Percentiles rank a stretch among this genome's conserved stretches.
These are phyloP conservation scores for Bremia lactucae DNA, from an alignment of 352 stramenopile species.

Conservation along the genomic window DNA sequence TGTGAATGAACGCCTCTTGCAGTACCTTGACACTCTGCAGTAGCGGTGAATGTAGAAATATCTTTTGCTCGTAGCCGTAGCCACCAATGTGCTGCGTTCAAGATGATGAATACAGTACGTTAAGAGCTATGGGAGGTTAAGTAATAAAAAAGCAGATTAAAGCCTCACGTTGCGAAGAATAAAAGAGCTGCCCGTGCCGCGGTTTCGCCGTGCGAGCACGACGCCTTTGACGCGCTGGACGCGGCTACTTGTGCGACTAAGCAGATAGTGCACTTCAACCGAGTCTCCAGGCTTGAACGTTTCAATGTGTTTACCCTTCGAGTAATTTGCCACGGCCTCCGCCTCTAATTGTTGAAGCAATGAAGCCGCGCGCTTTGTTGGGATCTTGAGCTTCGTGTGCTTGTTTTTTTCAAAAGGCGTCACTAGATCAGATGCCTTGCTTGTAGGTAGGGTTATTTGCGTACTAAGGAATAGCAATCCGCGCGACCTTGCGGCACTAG, in stretches of 20 bases:
- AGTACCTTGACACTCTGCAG: slow-evolving; percentile 83
- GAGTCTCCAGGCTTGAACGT: slow-evolving; percentile 67
- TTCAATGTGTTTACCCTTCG: slow-evolving; percentile 54
- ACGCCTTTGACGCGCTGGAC: slow-evolving; percentile 74
- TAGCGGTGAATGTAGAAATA: slow-evolving; percentile 82
- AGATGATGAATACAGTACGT: slow-evolving; percentile 1
- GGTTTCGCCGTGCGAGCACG: slow-evolving; percentile 71
- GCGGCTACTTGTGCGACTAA: slow-evolving; percentile 60
- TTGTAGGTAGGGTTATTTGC: slow-evolving; percentile 32
- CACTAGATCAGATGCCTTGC: slow-evolving; percentile 9
- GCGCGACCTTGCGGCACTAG: slow-evolving; percentile 18
- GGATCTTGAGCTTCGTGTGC: slow-evolving; percentile 73
- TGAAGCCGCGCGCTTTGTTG: slow-evolving; percentile 58
- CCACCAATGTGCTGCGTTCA: slow-evolving; percentile 62
- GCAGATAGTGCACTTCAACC: slow-evolving; percentile 73
- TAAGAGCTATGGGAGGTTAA: too few relatives aligned
- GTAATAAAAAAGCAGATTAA: slow-evolving; percentile 5
- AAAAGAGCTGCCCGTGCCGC: slow-evolving; percentile 73
- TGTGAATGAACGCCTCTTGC: slow-evolving; percentile 85
- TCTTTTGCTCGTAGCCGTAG: slow-evolving; percentile 83
- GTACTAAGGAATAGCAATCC: slow-evolving; percentile 21
- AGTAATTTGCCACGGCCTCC: slow-evolving; percentile 54
- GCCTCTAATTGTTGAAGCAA: slow-evolving; percentile 59
- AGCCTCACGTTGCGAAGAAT: slow-evolving; percentile 73
- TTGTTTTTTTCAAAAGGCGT: slow-evolving; percentile 20